Conservation (phyloP, 2,329 filamentous ascomycete species). For the Falciphora oryzae region DNA sequence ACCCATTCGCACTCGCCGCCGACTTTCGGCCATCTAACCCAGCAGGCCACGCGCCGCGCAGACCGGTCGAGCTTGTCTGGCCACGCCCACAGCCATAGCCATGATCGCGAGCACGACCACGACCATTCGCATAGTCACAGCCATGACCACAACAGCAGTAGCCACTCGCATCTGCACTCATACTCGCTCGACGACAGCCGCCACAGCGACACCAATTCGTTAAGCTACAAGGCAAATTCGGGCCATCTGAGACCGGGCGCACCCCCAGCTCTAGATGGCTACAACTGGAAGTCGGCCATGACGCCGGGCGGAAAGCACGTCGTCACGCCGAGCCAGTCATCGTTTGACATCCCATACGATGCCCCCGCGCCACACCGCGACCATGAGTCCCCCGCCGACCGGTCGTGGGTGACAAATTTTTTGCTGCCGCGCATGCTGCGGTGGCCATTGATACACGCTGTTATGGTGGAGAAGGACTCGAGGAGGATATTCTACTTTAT, state of each 20-base stretch:
- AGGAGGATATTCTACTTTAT: slow-evolving; percentile 97
- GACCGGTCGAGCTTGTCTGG: slow-evolving; percentile 15
- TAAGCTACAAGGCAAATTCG: background rate
- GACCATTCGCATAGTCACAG: slow-evolving; percentile 22
- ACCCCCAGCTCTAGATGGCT: background rate
- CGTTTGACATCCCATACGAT: slow-evolving; percentile 26
- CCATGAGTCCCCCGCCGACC: slow-evolving; percentile 36
- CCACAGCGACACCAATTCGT: slow-evolving; percentile 21
- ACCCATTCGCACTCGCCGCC: slow-evolving; percentile 33
- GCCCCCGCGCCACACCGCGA: slow-evolving; percentile 25
- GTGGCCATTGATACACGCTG: slow-evolving; percentile 76
- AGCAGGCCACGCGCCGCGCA: slow-evolving; percentile 20
- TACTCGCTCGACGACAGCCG: slow-evolving; percentile 33
- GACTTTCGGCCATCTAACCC: slow-evolving; percentile 33
- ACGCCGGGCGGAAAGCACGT: slow-evolving; percentile 31
- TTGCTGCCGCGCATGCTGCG: slow-evolving; percentile 64
- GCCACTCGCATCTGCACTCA: background rate
- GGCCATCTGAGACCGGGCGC: background rate
- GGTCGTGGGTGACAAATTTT: slow-evolving; percentile 66
- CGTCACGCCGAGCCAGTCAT: slow-evolving; percentile 24
- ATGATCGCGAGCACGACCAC: slow-evolving; percentile 20
- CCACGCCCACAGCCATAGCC: slow-evolving; percentile 25
- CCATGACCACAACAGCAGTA: slow-evolving; percentile 19
- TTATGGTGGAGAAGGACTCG: slow-evolving; percentile 87
- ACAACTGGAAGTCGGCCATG: background rate